Conservation (phyloP, 192 early-diverging fungal species). For the Coemansia sp. region DNA sequence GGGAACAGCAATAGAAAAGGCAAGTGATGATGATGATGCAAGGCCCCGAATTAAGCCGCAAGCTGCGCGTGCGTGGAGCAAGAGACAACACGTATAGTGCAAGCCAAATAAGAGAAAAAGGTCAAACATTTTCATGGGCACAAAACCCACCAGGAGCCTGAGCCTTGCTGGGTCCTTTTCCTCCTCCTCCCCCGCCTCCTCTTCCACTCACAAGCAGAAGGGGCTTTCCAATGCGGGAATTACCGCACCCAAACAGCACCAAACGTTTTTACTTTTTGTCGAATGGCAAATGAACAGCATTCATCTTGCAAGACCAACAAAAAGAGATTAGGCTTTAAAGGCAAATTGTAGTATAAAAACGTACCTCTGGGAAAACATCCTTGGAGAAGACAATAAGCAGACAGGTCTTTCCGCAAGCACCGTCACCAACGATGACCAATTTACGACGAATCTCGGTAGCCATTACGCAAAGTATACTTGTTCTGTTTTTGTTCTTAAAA, state of each 20-base stretch:
- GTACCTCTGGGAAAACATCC: constrained; percentile 84
- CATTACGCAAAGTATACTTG: constrained; percentile 27
- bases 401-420: constrained; percentile 92
- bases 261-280: neutral
- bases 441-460: constrained; percentile 61
- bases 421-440: constrained; percentile 93
- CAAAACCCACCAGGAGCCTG: neutral
- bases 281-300: neutral
- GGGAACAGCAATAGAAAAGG: neutral
- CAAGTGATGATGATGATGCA: neutral
- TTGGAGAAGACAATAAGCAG: constrained; percentile 83
- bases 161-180: neutral
- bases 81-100: constrained; percentile 11
- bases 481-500: constrained; percentile 21
- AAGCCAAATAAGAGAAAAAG: neutral
- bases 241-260: no score
- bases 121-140: constrained; percentile 1
- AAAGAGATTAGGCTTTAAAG: neutral
- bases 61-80: no score
- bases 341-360: constrained; percentile 19
- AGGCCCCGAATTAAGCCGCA: neutral
- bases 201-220: no score
- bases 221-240: no score
- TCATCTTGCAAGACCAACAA: neutral
- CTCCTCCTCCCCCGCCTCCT: neutral